These are phyloP conservation scores for Lonicera japonica DNA, from an alignment of 129 eudicot species.

Conservation along the genomic window DNA sequence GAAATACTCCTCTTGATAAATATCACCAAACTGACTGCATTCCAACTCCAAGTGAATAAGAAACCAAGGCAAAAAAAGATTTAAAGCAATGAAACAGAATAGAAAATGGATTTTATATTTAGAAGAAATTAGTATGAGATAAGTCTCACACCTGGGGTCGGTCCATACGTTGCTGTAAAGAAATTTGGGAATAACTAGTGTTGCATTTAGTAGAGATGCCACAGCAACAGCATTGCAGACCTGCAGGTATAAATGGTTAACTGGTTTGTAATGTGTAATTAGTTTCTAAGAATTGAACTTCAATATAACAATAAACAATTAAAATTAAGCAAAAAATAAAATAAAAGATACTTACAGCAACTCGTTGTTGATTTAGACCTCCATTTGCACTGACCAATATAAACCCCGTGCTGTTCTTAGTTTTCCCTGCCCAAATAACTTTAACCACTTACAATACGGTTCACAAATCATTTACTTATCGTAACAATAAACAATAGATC, in stretches of 20 bases:
- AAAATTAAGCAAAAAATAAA: neutral
- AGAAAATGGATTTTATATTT: neutral
- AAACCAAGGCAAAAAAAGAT: neutral
- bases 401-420: constrained; percentile 50
- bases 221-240: constrained; percentile 99
- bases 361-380: constrained; percentile 97
- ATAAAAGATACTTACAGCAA: constrained; percentile 63
- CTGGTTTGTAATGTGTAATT: neutral
- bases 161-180: constrained; percentile 96
- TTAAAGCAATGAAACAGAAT: no score
- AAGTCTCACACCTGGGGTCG: constrained; percentile 70
- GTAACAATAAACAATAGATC: neutral
- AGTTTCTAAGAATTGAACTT: neutral
- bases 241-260: constrained; percentile 30
- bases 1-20: constrained; percentile 86
- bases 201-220: constrained; percentile 86
- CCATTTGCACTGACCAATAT: constrained; percentile 92
- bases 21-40: constrained; percentile 90
- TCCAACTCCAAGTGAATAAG: neutral
- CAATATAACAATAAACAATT: neutral
- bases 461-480: neutral
- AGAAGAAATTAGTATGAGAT: neutral
- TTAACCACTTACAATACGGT: constrained; percentile 26
- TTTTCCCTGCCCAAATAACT: constrained; percentile 60
- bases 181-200: constrained; percentile 85